phyloP scores from a whole-genome alignment of 331 rosid genomes.

The Rhamnella rubrinervis region DNA sequence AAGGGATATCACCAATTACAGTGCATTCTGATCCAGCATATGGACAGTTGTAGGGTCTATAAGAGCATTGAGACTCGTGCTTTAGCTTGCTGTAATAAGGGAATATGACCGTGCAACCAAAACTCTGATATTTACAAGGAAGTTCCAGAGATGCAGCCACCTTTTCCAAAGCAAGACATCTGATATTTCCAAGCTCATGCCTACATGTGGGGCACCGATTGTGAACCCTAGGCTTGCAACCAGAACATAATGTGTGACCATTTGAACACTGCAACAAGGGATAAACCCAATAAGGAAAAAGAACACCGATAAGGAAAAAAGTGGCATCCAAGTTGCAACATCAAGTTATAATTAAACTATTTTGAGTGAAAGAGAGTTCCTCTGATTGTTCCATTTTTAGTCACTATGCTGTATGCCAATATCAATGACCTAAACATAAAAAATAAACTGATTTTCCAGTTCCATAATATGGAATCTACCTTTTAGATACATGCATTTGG shows the following conservation, averaged over 20 bases:
- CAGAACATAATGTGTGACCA: conserved; percentile 90
- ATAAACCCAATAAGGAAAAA: neutral
- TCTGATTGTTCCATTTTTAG: too few species aligned
- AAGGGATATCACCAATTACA: conserved; percentile 70
- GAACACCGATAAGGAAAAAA: neutral
- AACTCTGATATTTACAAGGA: conserved; percentile 79
- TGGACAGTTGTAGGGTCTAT: conserved; percentile 81
- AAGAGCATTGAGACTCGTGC: conserved; percentile 75
- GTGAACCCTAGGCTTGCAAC: conserved; percentile 88
- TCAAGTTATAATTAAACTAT: too few species aligned
- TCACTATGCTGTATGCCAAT: too few species aligned
- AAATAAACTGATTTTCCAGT: too few species aligned
- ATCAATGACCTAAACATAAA: too few species aligned
- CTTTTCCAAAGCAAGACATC: conserved; percentile 88
- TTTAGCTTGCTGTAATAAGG: conserved; percentile 85
- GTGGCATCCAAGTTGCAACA: too few species aligned
- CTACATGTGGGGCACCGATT: conserved; percentile 90
- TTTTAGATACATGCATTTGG: too few species aligned
- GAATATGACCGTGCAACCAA: conserved; percentile 75
- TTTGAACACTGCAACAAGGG: conserved; percentile 72
- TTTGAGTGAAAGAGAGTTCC: too few species aligned
- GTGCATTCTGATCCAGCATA: conserved; percentile 93
- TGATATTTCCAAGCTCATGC: conserved; percentile 87
- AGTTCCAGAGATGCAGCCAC: conserved; percentile 89
- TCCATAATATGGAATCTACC: too few species aligned